Conservation (phyloP, 176 grass and related monocot genomes). For the Bromus sterilis region DNA sequence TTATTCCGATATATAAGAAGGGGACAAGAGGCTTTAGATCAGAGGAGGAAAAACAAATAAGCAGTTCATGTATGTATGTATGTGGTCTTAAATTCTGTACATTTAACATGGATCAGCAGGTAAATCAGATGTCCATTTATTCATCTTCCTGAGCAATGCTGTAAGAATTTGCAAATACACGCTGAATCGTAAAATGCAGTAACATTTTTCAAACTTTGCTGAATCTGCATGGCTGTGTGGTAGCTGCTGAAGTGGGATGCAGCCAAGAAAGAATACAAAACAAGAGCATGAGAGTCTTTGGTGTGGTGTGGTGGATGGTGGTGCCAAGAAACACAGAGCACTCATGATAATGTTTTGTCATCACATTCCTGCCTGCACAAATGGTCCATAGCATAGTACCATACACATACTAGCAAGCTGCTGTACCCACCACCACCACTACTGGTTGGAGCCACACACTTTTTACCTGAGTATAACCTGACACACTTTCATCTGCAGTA, state of each 20-base stretch:
- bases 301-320: neutral
- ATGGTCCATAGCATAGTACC: constrained; percentile 18
- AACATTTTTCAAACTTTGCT: neutral
- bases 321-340: constrained; percentile 4
- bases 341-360: constrained; percentile 7
- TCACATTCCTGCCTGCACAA: constrained; percentile 13
- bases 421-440: neutral
- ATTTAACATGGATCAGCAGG: constrained; percentile 26
- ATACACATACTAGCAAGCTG: neutral
- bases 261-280: constrained; percentile 10
- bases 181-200: neutral
- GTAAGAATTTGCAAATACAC: neutral
- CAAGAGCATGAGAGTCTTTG: neutral
- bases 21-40: constrained; percentile 37
- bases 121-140: constrained; percentile 18
- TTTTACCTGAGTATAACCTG: neutral
- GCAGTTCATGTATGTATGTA: constrained; percentile 23
- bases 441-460: neutral
- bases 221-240: neutral
- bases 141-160: neutral
- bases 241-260: constrained; percentile 15
- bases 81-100: constrained; percentile 17
- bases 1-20: constrained; percentile 52
- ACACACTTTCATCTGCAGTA: constrained; percentile 19
- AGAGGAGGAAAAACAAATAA: constrained; percentile 15